Conservation (phyloP, 202 grass and related monocot genomes). For the Schoenoplectus triqueter region DNA sequence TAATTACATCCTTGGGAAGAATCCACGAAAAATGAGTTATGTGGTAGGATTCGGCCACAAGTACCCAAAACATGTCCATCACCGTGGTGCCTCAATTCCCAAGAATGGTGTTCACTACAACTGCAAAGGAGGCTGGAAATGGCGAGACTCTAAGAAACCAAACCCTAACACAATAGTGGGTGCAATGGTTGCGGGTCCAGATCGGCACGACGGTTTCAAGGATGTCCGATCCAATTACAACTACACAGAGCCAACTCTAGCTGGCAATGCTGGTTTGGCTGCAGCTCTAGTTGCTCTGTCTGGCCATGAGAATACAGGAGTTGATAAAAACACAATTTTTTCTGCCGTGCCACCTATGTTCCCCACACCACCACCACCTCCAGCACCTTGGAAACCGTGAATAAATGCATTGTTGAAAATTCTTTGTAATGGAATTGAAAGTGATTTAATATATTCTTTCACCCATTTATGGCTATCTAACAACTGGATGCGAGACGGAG, state of each 20-base stretch:
- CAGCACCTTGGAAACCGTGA: constrained; percentile 88
- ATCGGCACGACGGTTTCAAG: constrained; percentile 76
- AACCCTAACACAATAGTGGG: constrained; percentile 76
- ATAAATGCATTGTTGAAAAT: not conserved
- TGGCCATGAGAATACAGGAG: constrained; percentile 47
- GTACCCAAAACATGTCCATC: constrained; percentile 92
- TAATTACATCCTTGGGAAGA: constrained; percentile 88
- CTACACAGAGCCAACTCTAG: constrained; percentile 90
- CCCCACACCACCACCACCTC: constrained; percentile 80
- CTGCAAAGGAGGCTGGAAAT: constrained; percentile 96
- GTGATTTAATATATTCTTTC: constrained; percentile 26
- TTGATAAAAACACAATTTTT: constrained; percentile 97
- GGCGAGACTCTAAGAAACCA: constrained; percentile 84
- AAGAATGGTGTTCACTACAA: constrained; percentile 73
- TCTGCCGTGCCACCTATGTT: constrained; percentile 93
- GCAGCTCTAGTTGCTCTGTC: constrained; percentile 82
- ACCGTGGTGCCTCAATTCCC: constrained; percentile 83
- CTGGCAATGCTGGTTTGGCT: constrained; percentile 85
- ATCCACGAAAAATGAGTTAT: constrained; percentile 92
- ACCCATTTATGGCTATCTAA: constrained; percentile 44
- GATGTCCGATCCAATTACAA: constrained; percentile 80
- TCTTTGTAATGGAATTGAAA: constrained; percentile 29
- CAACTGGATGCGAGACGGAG: constrained; percentile 23
- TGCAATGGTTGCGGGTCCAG: constrained; percentile 91
- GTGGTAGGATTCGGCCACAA: constrained; percentile 69